These are phyloP conservation scores for Rhizopogon sp. DNA, from an alignment of 768 basidiomycete species.

Conservation along the genomic window DNA sequence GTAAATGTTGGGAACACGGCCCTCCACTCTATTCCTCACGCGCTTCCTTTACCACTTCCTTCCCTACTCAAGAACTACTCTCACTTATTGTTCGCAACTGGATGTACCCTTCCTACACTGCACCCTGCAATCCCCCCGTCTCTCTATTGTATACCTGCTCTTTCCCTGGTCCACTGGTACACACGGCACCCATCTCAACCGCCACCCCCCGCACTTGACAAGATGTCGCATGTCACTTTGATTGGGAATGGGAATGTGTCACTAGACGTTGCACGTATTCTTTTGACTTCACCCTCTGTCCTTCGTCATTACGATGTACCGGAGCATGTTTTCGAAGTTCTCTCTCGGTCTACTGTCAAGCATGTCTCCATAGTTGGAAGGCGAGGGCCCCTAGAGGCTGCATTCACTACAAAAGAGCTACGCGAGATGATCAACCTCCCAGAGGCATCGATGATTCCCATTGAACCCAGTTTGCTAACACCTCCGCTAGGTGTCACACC, in stretches of 20 bases:
- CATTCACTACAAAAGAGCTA: conserved; percentile 90
- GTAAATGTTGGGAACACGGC: conserved; percentile 49
- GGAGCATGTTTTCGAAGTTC: conserved; percentile 59
- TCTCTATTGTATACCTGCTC: conserved; percentile 59
- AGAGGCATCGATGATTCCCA: conserved; percentile 62
- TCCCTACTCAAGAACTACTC: conserved; percentile 71
- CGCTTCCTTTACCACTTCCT: conserved; percentile 52
- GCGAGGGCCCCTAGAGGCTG: conserved; percentile 83
- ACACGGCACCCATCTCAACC: conserved; percentile 79
- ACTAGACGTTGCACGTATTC: conserved; percentile 85
- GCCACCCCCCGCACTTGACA: conserved; percentile 58
- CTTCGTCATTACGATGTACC: conserved; percentile 80
- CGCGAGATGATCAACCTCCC: conserved; percentile 72
- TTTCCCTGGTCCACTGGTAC: conserved; percentile 93
- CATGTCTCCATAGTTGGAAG: conserved; percentile 83
- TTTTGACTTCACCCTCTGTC: conserved; percentile 62
- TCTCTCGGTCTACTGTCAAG: conserved; percentile 56
- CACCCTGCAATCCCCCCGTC: conserved; percentile 49
- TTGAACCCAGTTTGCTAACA: conserved; percentile 41
- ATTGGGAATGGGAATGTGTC: conserved; percentile 96
- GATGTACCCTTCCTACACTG: conserved; percentile 63
- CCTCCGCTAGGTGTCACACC: conserved; percentile 30
- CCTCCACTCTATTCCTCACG: conserved; percentile 42
- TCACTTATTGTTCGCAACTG: conserved; percentile 83
- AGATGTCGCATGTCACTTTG: conserved; percentile 66